phyloP scores from a whole-genome alignment of 768 basidiomycete genomes.

The Pulveroboletus sp. region DNA sequence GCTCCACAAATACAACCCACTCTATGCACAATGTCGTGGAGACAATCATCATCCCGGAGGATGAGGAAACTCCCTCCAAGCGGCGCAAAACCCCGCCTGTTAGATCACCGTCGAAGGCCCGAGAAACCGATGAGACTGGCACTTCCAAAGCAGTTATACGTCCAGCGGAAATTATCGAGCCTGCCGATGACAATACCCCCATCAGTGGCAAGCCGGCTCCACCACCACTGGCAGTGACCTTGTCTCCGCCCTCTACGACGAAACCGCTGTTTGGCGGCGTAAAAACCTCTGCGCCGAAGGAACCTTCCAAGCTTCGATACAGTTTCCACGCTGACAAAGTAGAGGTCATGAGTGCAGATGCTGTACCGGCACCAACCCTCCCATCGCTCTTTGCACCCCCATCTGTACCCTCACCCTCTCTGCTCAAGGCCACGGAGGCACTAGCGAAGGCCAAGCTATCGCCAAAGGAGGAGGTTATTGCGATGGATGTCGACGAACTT shows the following conservation, averaged over 20 bases:
- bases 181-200: slow-evolving; percentile 22
- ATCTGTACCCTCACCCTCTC: not conserved
- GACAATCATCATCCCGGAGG: slow-evolving; percentile 36
- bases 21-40: slow-evolving; percentile 20
- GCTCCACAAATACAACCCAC: slow-evolving; percentile 4
- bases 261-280: slow-evolving; percentile 21
- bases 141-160: slow-evolving; percentile 15
- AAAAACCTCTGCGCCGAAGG: slow-evolving; percentile 61
- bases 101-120: slow-evolving; percentile 5
- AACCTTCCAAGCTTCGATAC: slow-evolving; percentile 73
- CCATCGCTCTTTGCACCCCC: slow-evolving; percentile 31
- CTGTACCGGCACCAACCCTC: slow-evolving; percentile 1
- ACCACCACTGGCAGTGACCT: not conserved
- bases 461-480: slow-evolving; percentile 25
- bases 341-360: slow-evolving; percentile 24
- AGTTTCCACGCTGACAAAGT: slow-evolving; percentile 60
- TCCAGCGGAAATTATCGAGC: slow-evolving; percentile 41
- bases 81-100: slow-evolving; percentile 40
- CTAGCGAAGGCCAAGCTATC: slow-evolving; percentile 22
- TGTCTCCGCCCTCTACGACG: slow-evolving; percentile 21
- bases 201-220: slow-evolving; percentile 13
- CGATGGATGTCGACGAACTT: slow-evolving; percentile 30
- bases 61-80: slow-evolving; percentile 40
- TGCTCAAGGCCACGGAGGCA: not conserved
- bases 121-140: slow-evolving; percentile 34